Percentiles rank a stretch among this genome's conserved stretches.
These are phyloP conservation scores for Heliamphora exappendiculata DNA, from an alignment of 148 eudicot genomes.

Conservation along the genomic window DNA sequence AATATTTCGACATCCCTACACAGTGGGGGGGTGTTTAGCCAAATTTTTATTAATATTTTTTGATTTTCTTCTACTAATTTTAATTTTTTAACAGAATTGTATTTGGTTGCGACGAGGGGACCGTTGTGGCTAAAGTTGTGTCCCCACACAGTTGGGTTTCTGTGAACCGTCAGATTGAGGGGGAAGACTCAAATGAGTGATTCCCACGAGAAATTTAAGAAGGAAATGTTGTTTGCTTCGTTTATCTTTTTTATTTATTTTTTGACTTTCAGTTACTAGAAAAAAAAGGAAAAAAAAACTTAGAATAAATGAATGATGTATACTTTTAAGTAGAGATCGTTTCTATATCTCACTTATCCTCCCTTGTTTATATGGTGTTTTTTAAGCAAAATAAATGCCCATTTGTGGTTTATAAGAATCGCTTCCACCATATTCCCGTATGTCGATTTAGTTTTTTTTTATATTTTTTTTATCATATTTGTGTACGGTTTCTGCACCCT, in stretches of 20 bases:
- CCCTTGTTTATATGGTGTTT: neutral
- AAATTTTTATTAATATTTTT: no score
- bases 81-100: constrained; percentile 11
- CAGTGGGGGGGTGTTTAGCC: no score
- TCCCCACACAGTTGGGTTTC: neutral
- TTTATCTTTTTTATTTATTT: neutral
- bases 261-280: neutral
- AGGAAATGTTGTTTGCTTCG: no score
- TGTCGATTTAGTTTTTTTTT: no score
- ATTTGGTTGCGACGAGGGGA: constrained; percentile 27
- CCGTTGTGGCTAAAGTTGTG: neutral
- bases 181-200: neutral
- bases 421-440: neutral
- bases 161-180: neutral
- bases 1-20: no score
- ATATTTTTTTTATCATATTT: no score
- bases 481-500: no score
- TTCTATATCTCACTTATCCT: no score
- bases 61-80: neutral
- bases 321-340: no score
- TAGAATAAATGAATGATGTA: neutral
- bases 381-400: neutral
- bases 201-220: neutral
- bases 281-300: neutral
- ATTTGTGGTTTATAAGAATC: neutral